Evolutionary conservation across 257 asterid species (phyloP), one percentile per base, ranked within the genome.

Genomic region (Solanum corneliomulleri): DNA sequence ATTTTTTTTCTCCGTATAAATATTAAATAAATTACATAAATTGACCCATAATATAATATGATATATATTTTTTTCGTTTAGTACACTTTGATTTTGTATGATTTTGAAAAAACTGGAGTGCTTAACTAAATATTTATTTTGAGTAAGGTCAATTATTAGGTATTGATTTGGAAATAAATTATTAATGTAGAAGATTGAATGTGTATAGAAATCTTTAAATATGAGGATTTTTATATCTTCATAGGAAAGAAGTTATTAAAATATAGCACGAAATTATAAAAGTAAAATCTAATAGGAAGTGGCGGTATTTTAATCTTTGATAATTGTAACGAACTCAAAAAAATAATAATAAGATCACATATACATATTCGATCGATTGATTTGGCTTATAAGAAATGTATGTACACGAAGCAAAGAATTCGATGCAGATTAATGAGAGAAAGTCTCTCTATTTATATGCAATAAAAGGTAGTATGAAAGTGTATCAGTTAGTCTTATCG

Each of bases 321-420:
- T 52, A 52, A 16, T 52, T 52, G 6, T 4, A 52, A 18, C 8
- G 4, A 52, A 16, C 1, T 52, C 10, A 52, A 16, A 52, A 16
- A 52, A 4, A 2, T 0, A 52, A 1, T 1, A 52, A 1, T 6
- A 0, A 16, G 23, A 52, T 3, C 4, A 2, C 62, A 52, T 23
- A 16, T 21, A 6, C 10, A 52, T 1, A 16, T 9, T 1, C 23
- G 62, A 8, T 16, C 3, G 58, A 2, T 49, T 0, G 62, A 52
- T 52, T 52, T 52, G 3, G 3, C 9, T 41, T 41, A 3, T 9
- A 41, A 41, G 44, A 41, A 41, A 41, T 41, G 11, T 41, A 41
- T 9, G 23, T 0, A 52, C 10, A 52, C 16, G 0, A 52, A 52
- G 0, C 10, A 0, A 52, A 52, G 23, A 16, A 16, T 52, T 52